Percentiles rank a stretch among this genome's conserved stretches.
These are phyloP conservation scores for Cokeromyces recurvatus DNA, from an alignment of 371 early-diverging fungal species.

Conservation along the genomic window DNA sequence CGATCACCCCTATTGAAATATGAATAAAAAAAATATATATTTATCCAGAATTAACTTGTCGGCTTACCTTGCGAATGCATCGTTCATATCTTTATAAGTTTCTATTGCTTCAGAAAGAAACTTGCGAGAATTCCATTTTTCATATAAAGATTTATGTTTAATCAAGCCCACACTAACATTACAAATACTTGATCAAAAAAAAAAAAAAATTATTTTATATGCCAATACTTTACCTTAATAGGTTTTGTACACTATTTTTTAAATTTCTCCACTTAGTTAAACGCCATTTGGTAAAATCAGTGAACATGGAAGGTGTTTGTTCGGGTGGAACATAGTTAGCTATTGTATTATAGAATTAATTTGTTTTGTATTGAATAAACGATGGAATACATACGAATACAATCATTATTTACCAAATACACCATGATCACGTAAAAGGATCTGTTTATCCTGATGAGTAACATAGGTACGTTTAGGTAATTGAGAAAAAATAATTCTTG, in stretches of 20 bases:
- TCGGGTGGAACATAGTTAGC: slow-evolving; percentile 51
- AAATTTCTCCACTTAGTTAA: slow-evolving; percentile 48
- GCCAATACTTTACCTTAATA: slow-evolving; percentile 31
- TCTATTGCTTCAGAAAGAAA: slow-evolving; percentile 57
- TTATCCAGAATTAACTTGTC: no score
- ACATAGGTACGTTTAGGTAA: slow-evolving; percentile 13
- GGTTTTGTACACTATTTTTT: slow-evolving; percentile 43
- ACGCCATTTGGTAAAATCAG: slow-evolving; percentile 44
- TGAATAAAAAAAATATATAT: no score
- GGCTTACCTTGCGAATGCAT: slow-evolving; percentile 59
- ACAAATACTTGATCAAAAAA: no score
- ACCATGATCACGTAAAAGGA: slow-evolving; percentile 45
- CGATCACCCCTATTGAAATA: slow-evolving; percentile 51
- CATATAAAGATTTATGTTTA: slow-evolving; percentile 47
- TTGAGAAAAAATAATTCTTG: slow-evolving; percentile 7
- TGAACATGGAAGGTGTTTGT: slow-evolving; percentile 37
- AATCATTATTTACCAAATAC: slow-evolving; percentile 33
- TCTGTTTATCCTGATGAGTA: slow-evolving; percentile 29
- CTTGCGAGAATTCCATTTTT: slow-evolving; percentile 46
- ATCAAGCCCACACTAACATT: slow-evolving; percentile 42
- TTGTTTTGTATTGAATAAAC: no score
- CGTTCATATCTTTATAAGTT: slow-evolving; percentile 68
- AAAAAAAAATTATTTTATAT: neutral
- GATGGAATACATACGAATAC: neutral
- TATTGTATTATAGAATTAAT: slow-evolving; percentile 3